A percentile compares a stretch with the other conserved stretches of the same genome.
Conservation (phyloP, 1,284 basidiomycete genomes). For the Exsudoporus floridanus region DNA sequence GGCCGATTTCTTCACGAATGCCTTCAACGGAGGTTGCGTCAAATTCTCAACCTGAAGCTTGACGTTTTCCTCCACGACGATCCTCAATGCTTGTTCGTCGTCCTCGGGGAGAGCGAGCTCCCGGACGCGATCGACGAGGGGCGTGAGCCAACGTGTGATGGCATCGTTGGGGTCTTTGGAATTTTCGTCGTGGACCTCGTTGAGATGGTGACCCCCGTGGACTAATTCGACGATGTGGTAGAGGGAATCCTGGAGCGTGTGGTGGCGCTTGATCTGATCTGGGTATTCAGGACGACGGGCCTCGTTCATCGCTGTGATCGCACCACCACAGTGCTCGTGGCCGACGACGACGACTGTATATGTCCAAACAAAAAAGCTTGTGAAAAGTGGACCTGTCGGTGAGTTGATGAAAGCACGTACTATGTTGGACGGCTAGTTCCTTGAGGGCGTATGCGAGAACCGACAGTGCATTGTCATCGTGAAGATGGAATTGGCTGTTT, state of each 20-base stretch:
- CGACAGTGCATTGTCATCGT: constrained; percentile 26
- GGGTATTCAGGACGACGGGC: no score
- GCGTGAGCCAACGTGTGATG: constrained; percentile 70
- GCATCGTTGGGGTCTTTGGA: constrained; percentile 19
- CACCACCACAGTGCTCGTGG: constrained; percentile 29
- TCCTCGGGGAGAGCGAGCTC: constrained; percentile 44
- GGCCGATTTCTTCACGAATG: no score
- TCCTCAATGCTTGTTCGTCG: constrained; percentile 38
- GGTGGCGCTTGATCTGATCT: constrained; percentile 3
- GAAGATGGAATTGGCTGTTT: constrained; percentile 26
- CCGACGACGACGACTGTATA: constrained; percentile 26
- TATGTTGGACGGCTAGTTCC: constrained; percentile 17
- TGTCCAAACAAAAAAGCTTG: not conserved
- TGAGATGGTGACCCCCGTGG: not conserved
- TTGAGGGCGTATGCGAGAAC: constrained; percentile 24
- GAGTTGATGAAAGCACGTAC: constrained; percentile 7
- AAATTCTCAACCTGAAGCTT: constrained; percentile 55
- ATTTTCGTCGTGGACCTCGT: constrained; percentile 6
- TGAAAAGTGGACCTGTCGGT: no score
- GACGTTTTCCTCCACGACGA: constrained; percentile 71
- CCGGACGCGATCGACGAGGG: constrained; percentile 49
- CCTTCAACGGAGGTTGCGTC: no score
- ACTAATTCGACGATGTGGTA: constrained; percentile 5
- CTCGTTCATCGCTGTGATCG: constrained; percentile 14
- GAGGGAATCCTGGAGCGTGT: constrained; percentile 19